phyloP scores from a whole-genome alignment of 1,284 basidiomycete genomes.

The Serendipita sp. region DNA sequence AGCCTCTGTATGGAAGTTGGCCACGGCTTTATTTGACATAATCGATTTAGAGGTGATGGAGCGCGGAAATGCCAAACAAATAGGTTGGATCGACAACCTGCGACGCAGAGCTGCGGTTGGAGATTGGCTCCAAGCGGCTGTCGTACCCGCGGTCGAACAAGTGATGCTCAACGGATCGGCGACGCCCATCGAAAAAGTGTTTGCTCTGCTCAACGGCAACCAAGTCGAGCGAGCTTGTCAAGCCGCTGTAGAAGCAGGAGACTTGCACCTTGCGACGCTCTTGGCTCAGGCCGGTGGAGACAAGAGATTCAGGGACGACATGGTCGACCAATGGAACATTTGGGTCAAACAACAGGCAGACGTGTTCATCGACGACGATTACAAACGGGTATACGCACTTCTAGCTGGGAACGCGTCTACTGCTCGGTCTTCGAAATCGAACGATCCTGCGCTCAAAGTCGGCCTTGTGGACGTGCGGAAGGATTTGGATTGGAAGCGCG shows the following conservation, averaged over 20 bases:
- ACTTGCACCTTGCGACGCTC: conserved; percentile 81
- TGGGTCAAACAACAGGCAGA: conserved; percentile 76
- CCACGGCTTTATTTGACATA: conserved; percentile 82
- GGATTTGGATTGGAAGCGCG: conserved; percentile 88
- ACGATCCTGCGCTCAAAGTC: conserved; percentile 42
- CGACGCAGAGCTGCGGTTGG: conserved; percentile 75
- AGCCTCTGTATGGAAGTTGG: conserved; percentile 74
- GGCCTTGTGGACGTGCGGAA: conserved; percentile 59
- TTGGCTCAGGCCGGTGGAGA: conserved; percentile 82
- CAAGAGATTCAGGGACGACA: conserved; percentile 57
- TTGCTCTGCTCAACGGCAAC: conserved; percentile 74
- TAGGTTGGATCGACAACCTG: conserved; percentile 45
- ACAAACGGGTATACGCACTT: conserved; percentile 74
- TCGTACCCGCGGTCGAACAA: conserved; percentile 59
- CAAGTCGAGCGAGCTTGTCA: conserved; percentile 76
- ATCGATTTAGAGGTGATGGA: conserved; percentile 53
- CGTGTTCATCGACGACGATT: conserved; percentile 50
- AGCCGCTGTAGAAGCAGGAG: conserved; percentile 60
- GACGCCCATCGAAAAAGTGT: conserved; percentile 42
- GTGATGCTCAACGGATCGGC: conserved; percentile 45
- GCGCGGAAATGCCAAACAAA: conserved; percentile 33
- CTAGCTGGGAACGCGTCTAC: conserved; percentile 67
- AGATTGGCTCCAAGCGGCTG: conserved; percentile 70
- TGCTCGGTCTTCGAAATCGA: conserved; percentile 40
- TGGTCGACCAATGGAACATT: conserved; percentile 64